Evolutionary conservation across 306 rosid genomes (phyloP).

Genomic region (Trifolium dubium): DNA sequence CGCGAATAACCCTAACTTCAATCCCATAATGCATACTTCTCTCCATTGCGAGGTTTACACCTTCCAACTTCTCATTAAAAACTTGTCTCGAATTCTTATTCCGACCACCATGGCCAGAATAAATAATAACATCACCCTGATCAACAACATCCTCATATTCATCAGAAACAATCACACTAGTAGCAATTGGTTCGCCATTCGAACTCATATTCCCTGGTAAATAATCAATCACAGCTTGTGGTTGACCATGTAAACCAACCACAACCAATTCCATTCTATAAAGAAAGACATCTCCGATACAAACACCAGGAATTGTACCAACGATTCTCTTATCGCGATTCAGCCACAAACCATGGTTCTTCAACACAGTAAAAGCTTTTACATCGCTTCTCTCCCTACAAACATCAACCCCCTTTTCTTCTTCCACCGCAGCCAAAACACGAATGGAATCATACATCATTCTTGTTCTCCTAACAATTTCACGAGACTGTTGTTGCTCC

Average conservation of each 20-base stretch:
- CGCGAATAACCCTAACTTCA: constrained; percentile 92
- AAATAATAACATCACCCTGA: constrained; percentile 77
- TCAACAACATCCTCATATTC: constrained; percentile 94
- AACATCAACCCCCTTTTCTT: constrained; percentile 48
- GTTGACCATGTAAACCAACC: constrained; percentile 88
- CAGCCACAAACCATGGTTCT: constrained; percentile 75
- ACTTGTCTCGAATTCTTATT: constrained; percentile 76
- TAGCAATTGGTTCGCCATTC: constrained; percentile 91
- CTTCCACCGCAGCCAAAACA: constrained; percentile 53
- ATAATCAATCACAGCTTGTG: constrained; percentile 95
- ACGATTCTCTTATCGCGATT: constrained; percentile 89
- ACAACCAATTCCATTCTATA: constrained; percentile 87
- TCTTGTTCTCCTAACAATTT: constrained; percentile 64
- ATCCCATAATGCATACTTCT: constrained; percentile 93
- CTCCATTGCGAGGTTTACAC: constrained; percentile 92
- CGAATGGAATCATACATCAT: constrained; percentile 85
- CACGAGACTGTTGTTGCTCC: constrained; percentile 70
- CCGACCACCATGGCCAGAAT: constrained; percentile 97
- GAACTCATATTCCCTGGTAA: constrained; percentile 82
- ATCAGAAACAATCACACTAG: constrained; percentile 90
- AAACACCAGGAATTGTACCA: constrained; percentile 87
- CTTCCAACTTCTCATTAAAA: constrained; percentile 83
- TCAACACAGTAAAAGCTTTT: constrained; percentile 65
- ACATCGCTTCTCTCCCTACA: constrained; percentile 62
- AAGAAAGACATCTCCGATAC: constrained; percentile 80